Percentiles rank a stretch among this genome's conserved stretches.
phyloP scores from a whole-genome alignment of 345 rosid genomes.

The Anacardium occidentale region DNA sequence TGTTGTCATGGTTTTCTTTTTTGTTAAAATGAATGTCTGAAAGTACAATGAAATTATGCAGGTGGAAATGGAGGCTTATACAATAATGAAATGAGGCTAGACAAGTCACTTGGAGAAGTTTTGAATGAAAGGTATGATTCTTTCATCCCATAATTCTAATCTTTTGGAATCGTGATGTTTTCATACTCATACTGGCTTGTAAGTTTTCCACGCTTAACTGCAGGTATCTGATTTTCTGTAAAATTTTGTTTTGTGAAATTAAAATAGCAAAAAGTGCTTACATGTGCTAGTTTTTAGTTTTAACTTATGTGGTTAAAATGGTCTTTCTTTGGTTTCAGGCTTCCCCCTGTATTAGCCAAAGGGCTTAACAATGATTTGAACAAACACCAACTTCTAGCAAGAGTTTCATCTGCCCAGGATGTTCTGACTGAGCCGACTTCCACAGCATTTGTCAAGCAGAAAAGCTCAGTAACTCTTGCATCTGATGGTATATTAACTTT shows the following conservation, averaged over 20 bases:
- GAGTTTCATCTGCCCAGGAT: slow-evolving; percentile 49
- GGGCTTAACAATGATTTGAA: slow-evolving; percentile 42
- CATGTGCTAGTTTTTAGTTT: background rate
- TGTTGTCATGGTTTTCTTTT: background rate
- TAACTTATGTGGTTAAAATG: background rate
- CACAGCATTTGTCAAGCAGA: slow-evolving; percentile 37
- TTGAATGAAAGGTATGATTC: slow-evolving; percentile 46
- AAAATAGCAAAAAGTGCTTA: background rate
- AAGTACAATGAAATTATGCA: slow-evolving; percentile 23
- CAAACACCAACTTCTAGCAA: slow-evolving; percentile 41
- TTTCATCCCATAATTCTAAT: background rate
- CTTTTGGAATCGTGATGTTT: too few relatives aligned
- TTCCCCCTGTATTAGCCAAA: slow-evolving; percentile 35
- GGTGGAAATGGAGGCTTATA: slow-evolving; percentile 38
- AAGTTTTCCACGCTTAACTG: background rate
- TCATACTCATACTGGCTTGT: too few relatives aligned
- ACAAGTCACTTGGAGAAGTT: slow-evolving; percentile 41
- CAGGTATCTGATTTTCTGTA: background rate
- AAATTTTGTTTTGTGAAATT: background rate
- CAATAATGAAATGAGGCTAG: slow-evolving; percentile 33
- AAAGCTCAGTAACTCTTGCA: slow-evolving; percentile 30
- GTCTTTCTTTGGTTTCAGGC: slow-evolving; percentile 23
- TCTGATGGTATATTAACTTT: slow-evolving; percentile 43
- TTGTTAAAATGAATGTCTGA: slow-evolving; percentile 11
- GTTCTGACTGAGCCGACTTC: slow-evolving; percentile 41